Evolutionary conservation across 2,329 filamentous ascomycete genomes (phyloP), one percentile per base, ranked within the genome.

Genomic region (Zymoseptoria pseudotritici): DNA sequence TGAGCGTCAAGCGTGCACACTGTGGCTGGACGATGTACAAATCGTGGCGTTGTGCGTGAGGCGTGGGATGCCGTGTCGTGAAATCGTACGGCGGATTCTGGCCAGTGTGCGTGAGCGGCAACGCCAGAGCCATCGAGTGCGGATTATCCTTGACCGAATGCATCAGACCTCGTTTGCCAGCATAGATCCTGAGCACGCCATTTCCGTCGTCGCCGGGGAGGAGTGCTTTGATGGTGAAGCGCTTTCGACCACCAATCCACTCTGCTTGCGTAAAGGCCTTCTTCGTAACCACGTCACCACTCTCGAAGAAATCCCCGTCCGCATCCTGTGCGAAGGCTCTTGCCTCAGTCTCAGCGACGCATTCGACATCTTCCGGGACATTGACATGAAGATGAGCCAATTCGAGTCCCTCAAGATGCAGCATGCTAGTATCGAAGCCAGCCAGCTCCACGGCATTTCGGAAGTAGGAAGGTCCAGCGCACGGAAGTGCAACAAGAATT

Each of bases 1-100:
- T 97, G 58, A 96, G 81, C 1, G 91, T 92, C 26, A 99, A 80
- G 24, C 87, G 85, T 65, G 88, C 83, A 73, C 94, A 99, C 74
- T 99, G 95, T 1, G 95, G 94, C 72, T 97, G 94, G 52, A 92
- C 90, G 64, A 99, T 90, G 74, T 99, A 99, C 60, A 99, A 86
- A 72, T 99, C 94, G 74, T 99, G 92, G 50, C 93, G 86, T 71
- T 96, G 91, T n/a, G 94, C 94, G 73, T 99, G 94, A 8, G 94
- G 94, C 2, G 94, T 99, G 7, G 95, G 95, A 73, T 99, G 94
- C 4, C 94, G 86, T 49, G 88, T 88, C 53, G 97, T 82, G 74
- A 97, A 99, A 61, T 96, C 91, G 74, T 96, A 99, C 0, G 90
- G 85, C 2, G 94, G 94, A 71, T 99, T 99, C 67, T 93, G 89